phyloP scores from a whole-genome alignment of 192 early-diverging fungal species.

The Coemansia sp. region DNA sequence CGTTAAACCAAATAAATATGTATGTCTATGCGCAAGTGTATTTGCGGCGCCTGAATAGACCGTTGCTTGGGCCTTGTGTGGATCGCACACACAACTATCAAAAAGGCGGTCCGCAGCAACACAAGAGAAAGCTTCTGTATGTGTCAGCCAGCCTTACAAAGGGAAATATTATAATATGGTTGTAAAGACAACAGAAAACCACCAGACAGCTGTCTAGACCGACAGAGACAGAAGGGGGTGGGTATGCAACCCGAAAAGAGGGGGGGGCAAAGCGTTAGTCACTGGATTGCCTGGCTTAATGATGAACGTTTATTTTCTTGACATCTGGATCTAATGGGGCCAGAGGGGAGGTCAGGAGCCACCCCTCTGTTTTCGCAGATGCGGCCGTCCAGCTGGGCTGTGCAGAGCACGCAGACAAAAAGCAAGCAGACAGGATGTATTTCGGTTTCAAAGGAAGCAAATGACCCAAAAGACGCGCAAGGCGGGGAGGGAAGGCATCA shows the following conservation, averaged over 20 bases:
- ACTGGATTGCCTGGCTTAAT: background rate
- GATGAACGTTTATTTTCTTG: background rate
- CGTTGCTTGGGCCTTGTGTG: background rate
- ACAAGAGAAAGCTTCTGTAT: background rate
- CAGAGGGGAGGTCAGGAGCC: background rate
- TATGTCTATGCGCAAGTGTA: constrained; percentile 1
- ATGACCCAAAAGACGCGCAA: constrained; percentile 3
- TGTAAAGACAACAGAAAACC: background rate
- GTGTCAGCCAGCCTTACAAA: background rate
- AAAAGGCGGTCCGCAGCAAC: background rate
- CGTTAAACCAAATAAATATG: background rate
- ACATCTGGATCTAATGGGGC: constrained; percentile 6
- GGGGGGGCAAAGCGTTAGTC: constrained; percentile 1
- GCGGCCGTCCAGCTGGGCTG: constrained; percentile 1
- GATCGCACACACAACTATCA: background rate
- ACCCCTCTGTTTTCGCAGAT: background rate
- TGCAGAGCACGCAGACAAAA: constrained; percentile 1
- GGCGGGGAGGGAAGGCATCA: constrained; percentile 2
- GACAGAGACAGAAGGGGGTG: background rate
- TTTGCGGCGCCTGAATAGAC: background rate
- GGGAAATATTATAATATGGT: background rate
- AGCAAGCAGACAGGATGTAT: background rate
- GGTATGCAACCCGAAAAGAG: background rate
- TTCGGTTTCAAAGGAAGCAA: background rate
- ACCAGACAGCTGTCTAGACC: background rate